A percentile compares a stretch with the other conserved stretches of the same genome.
phyloP scores from a whole-genome alignment of 2,329 filamentous ascomycete species.

The Hypoxylon sp. region DNA sequence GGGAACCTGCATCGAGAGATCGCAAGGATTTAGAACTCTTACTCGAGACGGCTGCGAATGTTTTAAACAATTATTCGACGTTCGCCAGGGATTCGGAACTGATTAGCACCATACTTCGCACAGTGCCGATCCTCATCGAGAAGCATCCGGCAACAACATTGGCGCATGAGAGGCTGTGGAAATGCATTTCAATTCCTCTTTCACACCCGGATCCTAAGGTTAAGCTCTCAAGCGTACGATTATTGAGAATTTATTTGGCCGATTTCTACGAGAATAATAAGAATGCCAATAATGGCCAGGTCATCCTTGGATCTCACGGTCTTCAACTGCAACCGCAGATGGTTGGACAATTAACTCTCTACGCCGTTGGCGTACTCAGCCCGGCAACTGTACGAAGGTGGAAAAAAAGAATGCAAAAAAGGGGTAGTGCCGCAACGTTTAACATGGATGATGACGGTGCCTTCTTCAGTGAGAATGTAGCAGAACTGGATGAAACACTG shows the following conservation, averaged over 20 bases:
- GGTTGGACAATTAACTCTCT: constrained; percentile 70
- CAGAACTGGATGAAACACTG: constrained; percentile 76
- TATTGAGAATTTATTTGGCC: constrained; percentile 83
- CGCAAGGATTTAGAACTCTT: constrained; percentile 78
- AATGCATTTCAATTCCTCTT: constrained; percentile 75
- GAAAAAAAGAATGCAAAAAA: constrained; percentile 50
- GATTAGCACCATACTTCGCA: constrained; percentile 79
- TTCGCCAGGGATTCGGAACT: constrained; percentile 76
- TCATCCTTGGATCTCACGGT: constrained; percentile 78
- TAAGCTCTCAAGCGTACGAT: constrained; percentile 80
- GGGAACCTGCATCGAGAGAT: constrained; percentile 70
- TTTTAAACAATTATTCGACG: constrained; percentile 69
- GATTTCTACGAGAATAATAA: constrained; percentile 79
- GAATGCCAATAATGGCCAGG: constrained; percentile 67
- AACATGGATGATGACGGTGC: constrained; percentile 25
- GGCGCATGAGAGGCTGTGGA: constrained; percentile 78
- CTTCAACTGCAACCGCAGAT: constrained; percentile 75
- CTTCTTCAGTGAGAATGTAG: constrained; percentile 17
- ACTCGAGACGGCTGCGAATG: constrained; percentile 66
- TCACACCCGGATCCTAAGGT: constrained; percentile 80
- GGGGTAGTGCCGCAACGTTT: constrained; percentile 17
- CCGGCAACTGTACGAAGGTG: constrained; percentile 59
- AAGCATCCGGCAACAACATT: constrained; percentile 76
- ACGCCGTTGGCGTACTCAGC: constrained; percentile 50
- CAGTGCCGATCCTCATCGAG: constrained; percentile 77